Evolutionary conservation across 495 filamentous ascomycete genomes (phyloP), one percentile per base, ranked within the genome.

Genomic region (Aspergillus sclerotioniger): DNA sequence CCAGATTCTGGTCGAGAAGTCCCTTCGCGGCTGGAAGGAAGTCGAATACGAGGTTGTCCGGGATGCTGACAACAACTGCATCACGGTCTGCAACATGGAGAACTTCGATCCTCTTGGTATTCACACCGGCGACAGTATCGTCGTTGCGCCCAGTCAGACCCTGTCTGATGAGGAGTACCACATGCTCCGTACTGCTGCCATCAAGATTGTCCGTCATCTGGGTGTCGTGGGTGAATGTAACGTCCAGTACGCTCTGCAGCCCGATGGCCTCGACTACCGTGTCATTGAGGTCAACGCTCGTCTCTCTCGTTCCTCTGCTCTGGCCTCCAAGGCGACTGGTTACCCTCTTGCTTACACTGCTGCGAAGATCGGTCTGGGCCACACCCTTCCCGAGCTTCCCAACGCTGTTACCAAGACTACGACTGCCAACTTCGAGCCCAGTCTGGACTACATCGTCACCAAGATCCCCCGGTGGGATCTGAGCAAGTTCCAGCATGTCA

Each of bases 1-100:
- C 46, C 93, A 98, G 71, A 97, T 98, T 62, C 74, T 98, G 60
- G 92, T 98, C 44, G 93, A 98, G 80, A 98, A 98, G 79, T 96
- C 92, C n/a, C 85, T 98, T 50, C 97, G 97, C 77, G 93, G 93
- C 65, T 98, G 93, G 93, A 98, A 98, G 76, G 93, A 98, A 74
- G 89, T 96, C 54, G 93, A 98, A 71, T 98, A 98, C 69, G 93
- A 98, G 72, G 93, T 98, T 33, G 93, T 98, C 37, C 86, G 93
- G 56, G 93, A 98, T 73, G 89, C 88, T 46, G 82, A 85, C 63
- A 94, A 97, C 81, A 98, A 98, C 78, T 97, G 94, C 73, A 97
- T 98, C 63, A 98, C 93, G 16, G 93, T 98, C 46, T 98, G 93
- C 80, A 98, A 98, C 79, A 98, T 98, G 93, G 93, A 98, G 79